These are phyloP conservation scores for Candida berthetii DNA, from an alignment of 805 yeast genomes.

Conservation along the genomic window DNA sequence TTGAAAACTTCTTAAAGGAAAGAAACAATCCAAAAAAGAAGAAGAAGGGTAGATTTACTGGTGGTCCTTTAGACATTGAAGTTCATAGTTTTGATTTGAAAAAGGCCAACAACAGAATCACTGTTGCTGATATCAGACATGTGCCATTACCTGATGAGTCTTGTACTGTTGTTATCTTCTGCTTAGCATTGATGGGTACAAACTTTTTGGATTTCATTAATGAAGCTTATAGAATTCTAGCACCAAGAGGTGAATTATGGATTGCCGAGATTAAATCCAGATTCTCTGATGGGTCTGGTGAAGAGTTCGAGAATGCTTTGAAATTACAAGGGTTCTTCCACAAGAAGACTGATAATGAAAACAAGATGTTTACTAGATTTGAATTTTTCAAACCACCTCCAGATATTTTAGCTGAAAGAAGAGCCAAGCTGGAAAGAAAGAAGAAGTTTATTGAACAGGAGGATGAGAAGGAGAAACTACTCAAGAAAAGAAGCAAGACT, in stretches of 20 bases:
- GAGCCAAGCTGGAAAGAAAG: conserved; percentile 53
- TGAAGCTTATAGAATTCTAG: conserved; percentile 82
- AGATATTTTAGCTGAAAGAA: conserved; percentile 57
- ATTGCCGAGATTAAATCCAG: conserved; percentile 95
- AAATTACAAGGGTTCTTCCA: conserved; percentile 82
- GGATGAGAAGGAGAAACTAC: conserved; percentile 53
- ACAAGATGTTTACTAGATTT: conserved; percentile 92
- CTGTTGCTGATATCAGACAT: conserved; percentile 93
- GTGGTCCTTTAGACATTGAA: conserved; percentile 41
- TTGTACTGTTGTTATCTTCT: conserved; percentile 85
- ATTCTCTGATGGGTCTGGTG: conserved; percentile 68
- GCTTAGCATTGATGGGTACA: conserved; percentile 96
- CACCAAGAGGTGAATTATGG: conserved; percentile 94
- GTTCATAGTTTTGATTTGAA: conserved; percentile 91
- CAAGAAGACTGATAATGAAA: conserved; percentile 76
- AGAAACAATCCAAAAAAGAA: conserved; percentile 18
- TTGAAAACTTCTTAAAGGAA: conserved; percentile 40
- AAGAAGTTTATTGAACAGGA: conserved; percentile 69
- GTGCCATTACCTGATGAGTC: conserved; percentile 81
- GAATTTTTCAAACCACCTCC: conserved; percentile 87
- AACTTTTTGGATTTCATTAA: conserved; percentile 86
- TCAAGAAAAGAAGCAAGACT: conserved; percentile 40
- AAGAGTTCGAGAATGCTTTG: conserved; percentile 75
- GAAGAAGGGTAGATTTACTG: conserved; percentile 24
- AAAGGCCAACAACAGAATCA: conserved; percentile 80